Conservation (phyloP, 1,284 basidiomycete genomes). For the Papiliotrema laurentii region DNA sequence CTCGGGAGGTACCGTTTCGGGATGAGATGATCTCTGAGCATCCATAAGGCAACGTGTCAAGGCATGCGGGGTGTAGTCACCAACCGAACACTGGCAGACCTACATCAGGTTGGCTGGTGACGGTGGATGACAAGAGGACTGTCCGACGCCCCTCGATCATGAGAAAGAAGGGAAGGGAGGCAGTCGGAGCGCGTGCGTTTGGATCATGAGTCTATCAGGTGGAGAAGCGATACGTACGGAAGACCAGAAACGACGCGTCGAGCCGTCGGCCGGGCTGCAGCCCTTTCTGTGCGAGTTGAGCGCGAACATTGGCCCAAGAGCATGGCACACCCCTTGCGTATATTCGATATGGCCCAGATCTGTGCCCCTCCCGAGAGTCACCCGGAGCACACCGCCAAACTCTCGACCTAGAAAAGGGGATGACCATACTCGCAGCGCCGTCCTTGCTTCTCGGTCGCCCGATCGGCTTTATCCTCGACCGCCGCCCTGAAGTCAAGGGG, state of each 20-base stretch:
- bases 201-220: no score
- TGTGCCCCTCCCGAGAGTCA: background rate
- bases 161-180: background rate
- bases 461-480: background rate
- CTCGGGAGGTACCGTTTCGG: background rate
- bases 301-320: no score
- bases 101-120: no score
- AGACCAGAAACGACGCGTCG: no score
- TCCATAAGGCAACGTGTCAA: background rate
- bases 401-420: background rate
- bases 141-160: background rate
- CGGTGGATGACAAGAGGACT: no score
- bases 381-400: background rate
- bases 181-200: no score
- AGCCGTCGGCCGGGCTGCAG: no score
- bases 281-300: no score
- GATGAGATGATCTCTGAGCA: conserved; percentile 2
- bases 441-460: background rate
- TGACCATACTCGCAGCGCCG: conserved; percentile 2
- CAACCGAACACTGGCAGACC: no score
- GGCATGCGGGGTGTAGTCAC: background rate
- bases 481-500: background rate
- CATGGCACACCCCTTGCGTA: background rate
- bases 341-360: background rate
- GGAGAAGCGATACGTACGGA: no score